A percentile compares a stretch with the other conserved stretches of the same genome.
Evolutionary conservation across 2,329 filamentous ascomycete species (phyloP).

Genomic region (Aspergillus ustus): DNA sequence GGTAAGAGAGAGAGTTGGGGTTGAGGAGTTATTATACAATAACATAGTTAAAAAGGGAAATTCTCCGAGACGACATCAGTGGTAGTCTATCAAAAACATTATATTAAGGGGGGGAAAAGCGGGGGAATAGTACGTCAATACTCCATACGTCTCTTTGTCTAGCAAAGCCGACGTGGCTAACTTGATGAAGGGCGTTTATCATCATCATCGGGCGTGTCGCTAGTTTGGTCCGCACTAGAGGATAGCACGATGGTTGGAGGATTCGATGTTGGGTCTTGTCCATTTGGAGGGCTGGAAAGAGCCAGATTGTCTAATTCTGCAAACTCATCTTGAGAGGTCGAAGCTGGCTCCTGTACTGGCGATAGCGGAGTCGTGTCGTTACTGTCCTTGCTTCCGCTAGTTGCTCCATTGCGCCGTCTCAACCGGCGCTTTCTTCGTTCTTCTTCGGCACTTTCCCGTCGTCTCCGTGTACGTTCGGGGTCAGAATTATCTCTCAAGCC

Average conservation of each 20-base stretch:
- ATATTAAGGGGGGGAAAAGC: slow-evolving; percentile 28
- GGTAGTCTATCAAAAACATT: slow-evolving; percentile 41
- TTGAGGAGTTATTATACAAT: slow-evolving; percentile 27
- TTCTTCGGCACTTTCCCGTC: slow-evolving; percentile 77
- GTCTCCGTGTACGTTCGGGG: slow-evolving; percentile 62
- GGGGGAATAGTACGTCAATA: slow-evolving; percentile 6
- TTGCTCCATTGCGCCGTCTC: slow-evolving; percentile 64
- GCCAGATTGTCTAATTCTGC: slow-evolving; percentile 27
- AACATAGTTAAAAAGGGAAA: slow-evolving; percentile 17
- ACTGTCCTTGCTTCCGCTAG: slow-evolving; percentile 43
- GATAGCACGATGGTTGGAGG: slow-evolving; percentile 43
- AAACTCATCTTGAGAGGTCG: slow-evolving; percentile 32
- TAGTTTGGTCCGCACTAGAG: slow-evolving; percentile 17
- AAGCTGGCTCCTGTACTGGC: slow-evolving; percentile 37
- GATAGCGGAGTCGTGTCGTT: slow-evolving; percentile 37
- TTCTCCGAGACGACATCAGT: slow-evolving; percentile 35
- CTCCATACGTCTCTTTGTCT: background rate
- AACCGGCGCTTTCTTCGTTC: slow-evolving; percentile 72
- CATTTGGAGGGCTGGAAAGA: slow-evolving; percentile 28
- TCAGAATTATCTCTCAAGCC: slow-evolving; percentile 72
- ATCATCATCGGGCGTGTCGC: slow-evolving; percentile 31
- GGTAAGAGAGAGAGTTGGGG: slow-evolving; percentile 18
- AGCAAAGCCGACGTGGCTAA: slow-evolving; percentile 1
- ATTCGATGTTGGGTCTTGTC: slow-evolving; percentile 26
- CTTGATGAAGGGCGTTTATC: slow-evolving; percentile 27